phyloP scores from a whole-genome alignment of 768 basidiomycete species.

The Pulveroboletus frians region DNA sequence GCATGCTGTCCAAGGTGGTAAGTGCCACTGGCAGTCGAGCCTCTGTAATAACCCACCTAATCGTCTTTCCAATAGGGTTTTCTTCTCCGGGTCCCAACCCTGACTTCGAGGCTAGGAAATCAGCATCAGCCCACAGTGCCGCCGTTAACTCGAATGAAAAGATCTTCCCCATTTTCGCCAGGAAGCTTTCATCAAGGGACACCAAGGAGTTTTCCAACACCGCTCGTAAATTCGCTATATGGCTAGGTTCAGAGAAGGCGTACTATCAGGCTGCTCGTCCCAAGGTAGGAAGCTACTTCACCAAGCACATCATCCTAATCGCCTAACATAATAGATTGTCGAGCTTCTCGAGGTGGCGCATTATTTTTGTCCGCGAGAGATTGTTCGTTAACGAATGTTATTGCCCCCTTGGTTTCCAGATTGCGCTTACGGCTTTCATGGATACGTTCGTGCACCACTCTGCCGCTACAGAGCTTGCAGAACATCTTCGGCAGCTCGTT shows the following conservation, averaged over 20 bases:
- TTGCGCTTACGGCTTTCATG: constrained; percentile 17
- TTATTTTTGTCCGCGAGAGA: neutral
- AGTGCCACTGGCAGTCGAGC: neutral
- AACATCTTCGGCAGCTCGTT: constrained; percentile 17
- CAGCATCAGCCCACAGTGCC: constrained; percentile 10
- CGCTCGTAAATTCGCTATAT: constrained; percentile 37
- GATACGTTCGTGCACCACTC: constrained; percentile 5
- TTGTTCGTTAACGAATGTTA: neutral
- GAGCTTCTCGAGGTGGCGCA: constrained; percentile 43
- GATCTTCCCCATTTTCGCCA: constrained; percentile 34
- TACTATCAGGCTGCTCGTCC: constrained; percentile 49
- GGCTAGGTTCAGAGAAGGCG: constrained; percentile 45
- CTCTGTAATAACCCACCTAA: neutral
- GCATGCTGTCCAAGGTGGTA: constrained; percentile 5
- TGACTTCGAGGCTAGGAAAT: constrained; percentile 11
- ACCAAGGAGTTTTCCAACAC: constrained; percentile 15
- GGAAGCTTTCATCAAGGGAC: constrained; percentile 31
- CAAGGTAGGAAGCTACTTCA: constrained; percentile 35
- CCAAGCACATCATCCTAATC: constrained; percentile 3
- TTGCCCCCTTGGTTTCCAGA: constrained; percentile 13
- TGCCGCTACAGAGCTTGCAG: constrained; percentile 1
- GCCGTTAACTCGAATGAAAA: constrained; percentile 31
- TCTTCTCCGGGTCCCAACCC: neutral
- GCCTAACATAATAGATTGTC: constrained; percentile 39
- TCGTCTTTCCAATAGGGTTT: constrained; percentile 1